phyloP scores from a whole-genome alignment of 2,329 filamentous ascomycete genomes.

The Talaromyces islandicus region DNA sequence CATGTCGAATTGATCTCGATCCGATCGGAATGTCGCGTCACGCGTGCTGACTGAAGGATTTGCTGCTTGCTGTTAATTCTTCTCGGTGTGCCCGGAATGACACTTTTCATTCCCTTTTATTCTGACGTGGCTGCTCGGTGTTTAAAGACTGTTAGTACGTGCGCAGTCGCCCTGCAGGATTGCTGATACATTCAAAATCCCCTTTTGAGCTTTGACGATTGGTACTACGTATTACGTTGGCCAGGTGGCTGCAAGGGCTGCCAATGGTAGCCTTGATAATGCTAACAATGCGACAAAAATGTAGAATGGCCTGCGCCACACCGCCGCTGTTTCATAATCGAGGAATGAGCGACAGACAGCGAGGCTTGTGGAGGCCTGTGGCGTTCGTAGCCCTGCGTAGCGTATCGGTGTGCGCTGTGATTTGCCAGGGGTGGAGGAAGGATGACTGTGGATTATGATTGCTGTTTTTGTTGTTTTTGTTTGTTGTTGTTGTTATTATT shows the following conservation, averaged over 20 bases:
- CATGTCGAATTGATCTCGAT: neutral
- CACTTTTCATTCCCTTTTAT: neutral
- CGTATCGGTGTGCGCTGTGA: neutral
- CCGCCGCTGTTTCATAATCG: neutral
- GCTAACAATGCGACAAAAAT: neutral
- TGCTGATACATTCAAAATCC: no score
- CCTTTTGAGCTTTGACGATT: no score
- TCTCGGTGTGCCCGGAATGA: neutral
- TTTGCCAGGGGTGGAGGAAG: neutral
- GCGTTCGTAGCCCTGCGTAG: neutral
- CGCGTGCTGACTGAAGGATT: neutral
- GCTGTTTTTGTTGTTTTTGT: no score
- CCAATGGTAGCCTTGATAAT: no score
- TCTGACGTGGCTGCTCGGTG: no score
- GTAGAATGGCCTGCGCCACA: neutral
- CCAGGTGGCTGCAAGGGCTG: no score
- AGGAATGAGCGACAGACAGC: neutral
- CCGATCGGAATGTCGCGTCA: neutral
- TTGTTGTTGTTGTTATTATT: no score
- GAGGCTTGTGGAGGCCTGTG: slow-evolving; percentile 5
- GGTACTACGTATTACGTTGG: no score
- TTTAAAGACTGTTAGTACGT: no score
- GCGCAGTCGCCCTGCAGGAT: no score
- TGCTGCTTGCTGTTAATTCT: no score
- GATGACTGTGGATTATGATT: neutral